Evolutionary conservation across 805 yeast species (phyloP), one percentile per base, ranked within the genome.

Genomic region (Candida tallmaniae): DNA sequence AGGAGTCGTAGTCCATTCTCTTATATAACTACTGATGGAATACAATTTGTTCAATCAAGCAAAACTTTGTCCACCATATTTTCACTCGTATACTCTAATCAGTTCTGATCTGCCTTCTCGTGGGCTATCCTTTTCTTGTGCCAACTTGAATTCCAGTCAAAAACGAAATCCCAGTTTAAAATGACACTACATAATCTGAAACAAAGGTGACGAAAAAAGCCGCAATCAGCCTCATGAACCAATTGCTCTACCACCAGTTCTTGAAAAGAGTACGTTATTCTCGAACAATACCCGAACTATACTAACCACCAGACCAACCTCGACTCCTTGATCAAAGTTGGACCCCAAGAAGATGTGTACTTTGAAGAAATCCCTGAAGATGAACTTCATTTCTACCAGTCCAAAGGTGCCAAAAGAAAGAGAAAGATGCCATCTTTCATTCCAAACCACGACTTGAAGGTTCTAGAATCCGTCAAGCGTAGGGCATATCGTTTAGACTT

Each of bases 381-480:
- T 22, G 71, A 65, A 30, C 54, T 65, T 36, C 66, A 62, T 37
- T 65, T 65, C 39, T 65, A 65, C 42, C 71, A 65, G 41, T 48
- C 49, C 14, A 54, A 61, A 37, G 71, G 71, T 3, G 60, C 70
- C 20, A 60, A 50, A 41, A 46, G 71, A 34, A 62, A 52, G 65
- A 59, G 56, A 43, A 55, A 45, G 35, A 47, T 63, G 15, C 70
- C 70, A 4, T 51, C 45, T n/a, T 48, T 53, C 36, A 59, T 65
- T 20, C 60, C 65, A 2, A 31, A 47, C 12, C 40, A 57, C 7
- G 70, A 65, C 32, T 43, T 56, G 31, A 54, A 59, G 34, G 45
- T 63, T 5, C 49, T 65, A 27, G 49, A 62, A 24, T 53, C 62
- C 1, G 64, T 65, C 26, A 64, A 58, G 41, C 41, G 54, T 9